Conservation (phyloP, 768 basidiomycete species). For the Zangia roseola region DNA sequence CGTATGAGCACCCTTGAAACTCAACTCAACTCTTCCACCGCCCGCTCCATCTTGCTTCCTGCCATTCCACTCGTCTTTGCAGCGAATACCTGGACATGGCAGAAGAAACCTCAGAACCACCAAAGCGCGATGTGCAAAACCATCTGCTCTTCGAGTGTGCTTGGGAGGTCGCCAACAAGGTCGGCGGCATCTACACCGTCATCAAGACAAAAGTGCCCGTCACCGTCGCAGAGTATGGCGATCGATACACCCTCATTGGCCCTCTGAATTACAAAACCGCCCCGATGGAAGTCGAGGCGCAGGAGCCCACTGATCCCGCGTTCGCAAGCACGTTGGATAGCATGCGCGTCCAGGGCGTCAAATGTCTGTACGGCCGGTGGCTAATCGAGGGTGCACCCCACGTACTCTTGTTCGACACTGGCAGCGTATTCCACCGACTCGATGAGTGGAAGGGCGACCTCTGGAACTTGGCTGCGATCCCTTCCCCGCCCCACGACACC, state of each 20-base stretch:
- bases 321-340: slow-evolving; percentile 71
- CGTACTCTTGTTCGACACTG: slow-evolving; percentile 95
- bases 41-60: neutral
- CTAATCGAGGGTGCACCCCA: slow-evolving; percentile 95
- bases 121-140: slow-evolving; percentile 70
- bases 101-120: slow-evolving; percentile 18
- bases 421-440: slow-evolving; percentile 78
- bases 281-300: slow-evolving; percentile 96
- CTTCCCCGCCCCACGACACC: slow-evolving; percentile 92
- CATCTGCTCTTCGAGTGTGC: slow-evolving; percentile 91
- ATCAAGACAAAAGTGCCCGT: slow-evolving; percentile 99
- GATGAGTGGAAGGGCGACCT: slow-evolving; percentile 99
- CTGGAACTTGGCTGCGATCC: slow-evolving; percentile 98
- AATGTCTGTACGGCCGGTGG: slow-evolving; percentile 95
- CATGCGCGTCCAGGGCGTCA: slow-evolving; percentile 90
- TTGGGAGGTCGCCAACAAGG: slow-evolving; percentile 99
- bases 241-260: slow-evolving; percentile 93
- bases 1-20: slow-evolving; percentile 13
- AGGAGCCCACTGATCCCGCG: slow-evolving; percentile 82
- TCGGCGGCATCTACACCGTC: slow-evolving; percentile 99
- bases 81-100: slow-evolving; percentile 17
- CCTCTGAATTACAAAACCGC: slow-evolving; percentile 98
- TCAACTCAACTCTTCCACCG: neutral
- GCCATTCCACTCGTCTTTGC: neutral
- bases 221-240: slow-evolving; percentile 93